phyloP scores from a whole-genome alignment of 228 moss, liverwort and hornwort species.

The Sphagnum fallax region DNA sequence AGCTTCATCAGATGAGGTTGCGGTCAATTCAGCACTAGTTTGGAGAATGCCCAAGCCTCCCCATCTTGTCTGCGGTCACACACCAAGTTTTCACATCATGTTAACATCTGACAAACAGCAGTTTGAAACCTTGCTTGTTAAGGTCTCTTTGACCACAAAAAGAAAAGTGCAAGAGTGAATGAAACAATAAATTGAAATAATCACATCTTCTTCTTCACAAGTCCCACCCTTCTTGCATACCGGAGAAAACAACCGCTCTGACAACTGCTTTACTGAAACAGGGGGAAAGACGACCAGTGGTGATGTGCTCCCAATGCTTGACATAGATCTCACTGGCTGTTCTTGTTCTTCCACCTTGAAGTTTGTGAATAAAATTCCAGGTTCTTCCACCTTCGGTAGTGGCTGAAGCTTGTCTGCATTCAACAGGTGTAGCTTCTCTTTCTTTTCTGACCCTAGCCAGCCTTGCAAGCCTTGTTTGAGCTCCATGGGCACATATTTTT shows the following conservation, averaged over 20 bases:
- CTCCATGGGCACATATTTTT: constrained; percentile 3
- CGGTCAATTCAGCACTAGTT: constrained; percentile 43
- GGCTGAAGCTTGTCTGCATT: constrained; percentile 23
- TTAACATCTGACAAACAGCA: no score
- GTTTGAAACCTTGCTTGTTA: no score
- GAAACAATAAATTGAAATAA: no score
- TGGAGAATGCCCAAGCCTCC: constrained; percentile 50
- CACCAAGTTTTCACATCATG: background rate
- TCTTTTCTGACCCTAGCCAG: constrained; percentile 21
- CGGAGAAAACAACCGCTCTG: constrained; percentile 35
- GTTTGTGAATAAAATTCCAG: constrained; percentile 38
- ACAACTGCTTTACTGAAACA: constrained; percentile 20
- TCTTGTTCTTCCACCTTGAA: constrained; percentile 39
- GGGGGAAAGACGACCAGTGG: constrained; percentile 13
- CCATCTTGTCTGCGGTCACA: constrained; percentile 35
- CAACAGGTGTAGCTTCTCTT: constrained; percentile 33
- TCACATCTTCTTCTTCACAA: no score
- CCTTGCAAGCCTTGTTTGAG: constrained; percentile 3
- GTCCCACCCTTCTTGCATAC: constrained; percentile 17
- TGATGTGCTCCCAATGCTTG: constrained; percentile 16
- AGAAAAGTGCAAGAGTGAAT: no score
- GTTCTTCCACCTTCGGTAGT: constrained; percentile 6
- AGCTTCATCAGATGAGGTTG: constrained; percentile 19
- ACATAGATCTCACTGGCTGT: constrained; percentile 19
- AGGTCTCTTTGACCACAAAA: no score